phyloP scores from a whole-genome alignment of 208 protist genomes.

The Phytomonas sp. region DNA sequence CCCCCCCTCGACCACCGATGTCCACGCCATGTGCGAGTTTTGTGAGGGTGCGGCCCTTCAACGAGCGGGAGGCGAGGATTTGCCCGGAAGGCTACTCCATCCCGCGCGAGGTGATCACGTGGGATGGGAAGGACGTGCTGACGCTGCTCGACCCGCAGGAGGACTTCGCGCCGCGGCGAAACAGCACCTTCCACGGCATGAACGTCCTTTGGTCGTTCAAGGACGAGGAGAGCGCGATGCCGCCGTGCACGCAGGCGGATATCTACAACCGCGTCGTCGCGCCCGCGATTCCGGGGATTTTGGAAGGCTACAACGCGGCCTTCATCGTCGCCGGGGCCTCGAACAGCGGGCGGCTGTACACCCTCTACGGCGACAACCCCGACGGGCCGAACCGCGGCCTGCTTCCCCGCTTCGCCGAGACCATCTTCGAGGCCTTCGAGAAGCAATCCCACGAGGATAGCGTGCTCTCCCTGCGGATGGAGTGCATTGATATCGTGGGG shows the following conservation, averaged over 20 bases:
- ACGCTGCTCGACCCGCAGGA: constrained; percentile 63
- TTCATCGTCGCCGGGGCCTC: constrained; percentile 59
- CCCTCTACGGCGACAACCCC: constrained; percentile 64
- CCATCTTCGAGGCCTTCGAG: constrained; percentile 63
- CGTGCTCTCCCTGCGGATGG: constrained; percentile 38
- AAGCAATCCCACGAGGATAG: constrained; percentile 48
- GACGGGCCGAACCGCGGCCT: constrained; percentile 50
- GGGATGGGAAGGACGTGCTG: constrained; percentile 43
- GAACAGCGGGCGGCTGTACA: constrained; percentile 56
- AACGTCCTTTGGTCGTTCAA: constrained; percentile 72
- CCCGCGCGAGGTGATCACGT: constrained; percentile 52
- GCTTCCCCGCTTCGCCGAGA: constrained; percentile 67
- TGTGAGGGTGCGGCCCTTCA: constrained; percentile 76
- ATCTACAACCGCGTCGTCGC: constrained; percentile 56
- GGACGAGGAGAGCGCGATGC: constrained; percentile 26
- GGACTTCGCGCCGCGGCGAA: constrained; percentile 50
- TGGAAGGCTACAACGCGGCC: constrained; percentile 72
- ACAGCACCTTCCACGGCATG: constrained; percentile 43
- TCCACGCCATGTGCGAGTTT: constrained; percentile 32
- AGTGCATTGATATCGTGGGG: constrained; percentile 62
- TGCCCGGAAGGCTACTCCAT: constrained; percentile 60
- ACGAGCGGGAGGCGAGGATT: constrained; percentile 43
- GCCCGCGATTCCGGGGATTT: constrained; percentile 49
- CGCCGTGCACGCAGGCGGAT: constrained; percentile 46
- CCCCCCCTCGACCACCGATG: background rate